These are phyloP conservation scores for Cryoendolithus antarcticus DNA, from an alignment of 2,329 filamentous ascomycete genomes.

Conservation along the genomic window DNA sequence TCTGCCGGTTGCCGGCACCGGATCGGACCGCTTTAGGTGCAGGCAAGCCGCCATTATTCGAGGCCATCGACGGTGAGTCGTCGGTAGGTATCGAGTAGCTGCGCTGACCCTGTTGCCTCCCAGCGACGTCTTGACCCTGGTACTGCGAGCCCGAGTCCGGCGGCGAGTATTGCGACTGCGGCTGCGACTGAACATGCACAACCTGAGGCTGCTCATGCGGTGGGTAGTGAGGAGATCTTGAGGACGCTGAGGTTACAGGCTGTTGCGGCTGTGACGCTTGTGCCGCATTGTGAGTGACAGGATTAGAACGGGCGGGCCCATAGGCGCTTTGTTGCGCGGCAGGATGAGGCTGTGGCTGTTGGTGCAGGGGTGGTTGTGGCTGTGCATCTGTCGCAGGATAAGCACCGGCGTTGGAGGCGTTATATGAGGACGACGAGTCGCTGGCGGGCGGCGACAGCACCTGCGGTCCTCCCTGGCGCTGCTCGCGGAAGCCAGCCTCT, in stretches of 20 bases:
- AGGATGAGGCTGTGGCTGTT: slow-evolving; percentile 18
- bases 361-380: slow-evolving; percentile 18
- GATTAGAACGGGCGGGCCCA: no score
- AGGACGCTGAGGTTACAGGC: slow-evolving; percentile 9
- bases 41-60: slow-evolving; percentile 18
- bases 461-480: slow-evolving; percentile 17
- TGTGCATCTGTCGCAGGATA: slow-evolving; percentile 8
- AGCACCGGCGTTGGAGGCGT: slow-evolving; percentile 1
- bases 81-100: slow-evolving; percentile 19
- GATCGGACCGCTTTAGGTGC: slow-evolving; percentile 16
- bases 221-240: slow-evolving; percentile 6
- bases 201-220: slow-evolving; percentile 9
- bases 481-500: slow-evolving; percentile 27
- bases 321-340: slow-evolving; percentile 4
- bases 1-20: slow-evolving; percentile 19
- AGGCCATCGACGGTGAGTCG: slow-evolving; percentile 19
- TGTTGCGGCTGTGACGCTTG: slow-evolving; percentile 14
- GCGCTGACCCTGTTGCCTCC: slow-evolving; percentile 14
- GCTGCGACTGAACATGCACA: slow-evolving; percentile 1
- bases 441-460: slow-evolving; percentile 12
- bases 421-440: slow-evolving; percentile 7
- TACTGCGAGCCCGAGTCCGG: slow-evolving; percentile 11
- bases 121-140: slow-evolving; percentile 7
- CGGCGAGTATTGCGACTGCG: slow-evolving; percentile 13
- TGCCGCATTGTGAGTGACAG: slow-evolving; percentile 10